Evolutionary conservation across 73 alveolate species (phyloP), one percentile per base, ranked within the genome.

Genomic region (Paramecium caudatum): DNA sequence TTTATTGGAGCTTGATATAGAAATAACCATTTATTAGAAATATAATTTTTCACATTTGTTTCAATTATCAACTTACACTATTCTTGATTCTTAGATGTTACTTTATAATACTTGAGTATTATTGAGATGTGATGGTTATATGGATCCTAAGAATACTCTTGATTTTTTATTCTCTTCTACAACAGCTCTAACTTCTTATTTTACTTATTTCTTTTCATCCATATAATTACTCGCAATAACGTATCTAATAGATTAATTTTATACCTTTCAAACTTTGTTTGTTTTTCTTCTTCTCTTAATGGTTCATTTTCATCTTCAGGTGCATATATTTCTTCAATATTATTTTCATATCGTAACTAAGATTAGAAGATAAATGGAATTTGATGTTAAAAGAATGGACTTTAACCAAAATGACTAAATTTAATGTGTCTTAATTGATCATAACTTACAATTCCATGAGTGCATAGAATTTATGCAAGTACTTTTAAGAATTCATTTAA

Each of bases 201-300:
- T 41, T n/a, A 74, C 7, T 74, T 16, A 37, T 37, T 30, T 39
- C 43, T 74, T 74, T 5, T 41, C 47, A 27, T 74, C 21, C 3
- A 41, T 45, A 16, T 8, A 74, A 21, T 74, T 45, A 39, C 88
- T 74, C 17, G 36, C 39, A 15, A 74, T 74, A 27, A 74, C 21
- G 32, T 74, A 74, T 41, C 88, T 74, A 74, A 41, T 15, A 41
- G 30, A 41, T 39, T 39, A 0, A 17, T 21, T 41, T 12, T 36
- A 41, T 74, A 74, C 88, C 88, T 74, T 8, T 74, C 88, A 74
- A 74, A 74, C 10, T 74, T 74, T 12, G 62, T 45, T 45, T 74
- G 30, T 74, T 41, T 37, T n/a, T 74, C 88, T 16, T 74, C 80
- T 55, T 55, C 80, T 55, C 46, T 55, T 10, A 55, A 9, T 2